phyloP scores from a whole-genome alignment of 345 rosid species.

The Populus davidiana region DNA sequence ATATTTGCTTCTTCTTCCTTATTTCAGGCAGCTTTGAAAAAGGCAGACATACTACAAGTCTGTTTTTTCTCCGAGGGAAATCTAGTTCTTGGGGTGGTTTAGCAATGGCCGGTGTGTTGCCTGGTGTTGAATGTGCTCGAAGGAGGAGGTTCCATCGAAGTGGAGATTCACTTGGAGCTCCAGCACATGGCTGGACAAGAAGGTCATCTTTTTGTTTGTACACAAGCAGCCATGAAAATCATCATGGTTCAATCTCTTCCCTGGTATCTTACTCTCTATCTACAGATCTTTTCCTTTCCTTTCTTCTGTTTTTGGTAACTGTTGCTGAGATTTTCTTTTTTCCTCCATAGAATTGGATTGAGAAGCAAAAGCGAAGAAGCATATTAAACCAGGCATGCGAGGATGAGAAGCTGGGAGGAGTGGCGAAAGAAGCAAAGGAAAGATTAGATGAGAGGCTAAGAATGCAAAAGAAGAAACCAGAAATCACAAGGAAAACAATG shows the following conservation, averaged over 20 bases:
- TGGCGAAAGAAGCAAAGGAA: slow-evolving; percentile 77
- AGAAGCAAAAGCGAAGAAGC: slow-evolving; percentile 32
- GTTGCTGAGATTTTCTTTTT: slow-evolving; percentile 10
- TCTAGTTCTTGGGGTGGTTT: background rate
- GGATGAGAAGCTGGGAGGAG: slow-evolving; percentile 59
- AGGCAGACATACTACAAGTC: background rate
- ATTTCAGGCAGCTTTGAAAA: background rate
- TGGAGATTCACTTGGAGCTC: slow-evolving; percentile 36
- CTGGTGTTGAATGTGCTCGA: slow-evolving; percentile 82
- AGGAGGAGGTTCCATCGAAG: slow-evolving; percentile 66
- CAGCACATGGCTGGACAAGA: slow-evolving; percentile 35
- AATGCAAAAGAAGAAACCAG: slow-evolving; percentile 36
- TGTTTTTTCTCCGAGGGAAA: background rate
- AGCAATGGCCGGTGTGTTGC: slow-evolving; percentile 78
- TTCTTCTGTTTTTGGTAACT: background rate
- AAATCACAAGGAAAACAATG: slow-evolving; percentile 29
- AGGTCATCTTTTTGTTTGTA: slow-evolving; percentile 60
- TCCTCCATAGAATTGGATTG: background rate
- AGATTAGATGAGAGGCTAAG: slow-evolving; percentile 65
- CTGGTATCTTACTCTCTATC: slow-evolving; percentile 22
- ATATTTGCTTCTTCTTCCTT: background rate
- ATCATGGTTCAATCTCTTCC: slow-evolving; percentile 31
- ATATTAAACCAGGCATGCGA: slow-evolving; percentile 25
- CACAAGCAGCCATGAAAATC: slow-evolving; percentile 46
- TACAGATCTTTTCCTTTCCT: background rate